Base-by-base conservation (phyloP, 2,329 filamentous ascomycete species). In the Orbilia quercus region DNA sequence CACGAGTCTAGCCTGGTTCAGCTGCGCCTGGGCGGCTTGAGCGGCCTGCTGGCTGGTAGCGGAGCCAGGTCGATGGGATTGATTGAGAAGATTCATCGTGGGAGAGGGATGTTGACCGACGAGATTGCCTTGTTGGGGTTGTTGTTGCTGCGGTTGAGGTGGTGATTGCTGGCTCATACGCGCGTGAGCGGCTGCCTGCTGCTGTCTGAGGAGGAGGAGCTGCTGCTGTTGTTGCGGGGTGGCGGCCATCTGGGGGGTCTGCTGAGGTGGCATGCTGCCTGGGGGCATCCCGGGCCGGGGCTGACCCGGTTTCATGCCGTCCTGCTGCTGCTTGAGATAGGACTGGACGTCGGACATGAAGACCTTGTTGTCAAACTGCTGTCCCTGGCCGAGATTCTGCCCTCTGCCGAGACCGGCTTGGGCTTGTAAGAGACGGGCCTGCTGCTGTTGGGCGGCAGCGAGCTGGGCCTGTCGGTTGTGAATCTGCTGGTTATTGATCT, bases 261-360 rank as follows among this genome's bases (percentile, higher is more conserved):
- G 51, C 36, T 64, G 58, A 7, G 51, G 58, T 2, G 66, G 22
- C 66, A 71, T 71, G 9, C 57, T 50, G 51, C 34, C 40, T 28
- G 48, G 48, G 2, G 66, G 66, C 66, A 72, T 72, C 14, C 58
- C 58, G 23, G 50, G 50, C 22, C 66, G 54, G 6, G 42, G 25
- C 16, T 57, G 51, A 51, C 53, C 34, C 5, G 51, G 50, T 18
- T 58, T 45, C 1, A 20, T 48, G 34, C 44, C 51, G 2, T 42
- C 48, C 18, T 36, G 48, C 23, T 45, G 64, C 58, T 63, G 58
- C 31, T 63, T 64, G 4, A 72, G 51, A 18, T 55, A 72, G 6
- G 51, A 53, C 38, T 72, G 66, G 22, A 72, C 48, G 12, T 72
- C 66, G 31, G 55, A 64, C 58, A 72, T 64, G 45, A 72, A 72